Conservation (phyloP, 352 stramenopile genomes). For the Pythium rhizo-oryzae region DNA sequence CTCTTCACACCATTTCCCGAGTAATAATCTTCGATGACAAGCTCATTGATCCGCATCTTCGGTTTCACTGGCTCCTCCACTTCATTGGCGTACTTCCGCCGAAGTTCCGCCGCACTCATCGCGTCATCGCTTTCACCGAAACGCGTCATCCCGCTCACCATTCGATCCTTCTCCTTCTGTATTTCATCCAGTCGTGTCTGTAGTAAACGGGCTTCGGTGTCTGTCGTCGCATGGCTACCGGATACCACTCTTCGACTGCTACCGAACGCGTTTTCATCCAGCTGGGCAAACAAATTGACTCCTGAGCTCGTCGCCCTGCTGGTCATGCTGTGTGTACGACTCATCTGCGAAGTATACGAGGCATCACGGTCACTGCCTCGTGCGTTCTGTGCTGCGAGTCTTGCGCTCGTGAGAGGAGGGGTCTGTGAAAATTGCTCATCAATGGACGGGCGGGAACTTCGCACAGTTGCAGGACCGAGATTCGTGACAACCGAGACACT, state of each 20-base stretch:
- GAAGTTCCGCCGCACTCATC: conserved; percentile 59
- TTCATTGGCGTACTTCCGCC: conserved; percentile 48
- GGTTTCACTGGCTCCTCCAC: conserved; percentile 36
- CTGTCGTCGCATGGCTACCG: conserved; percentile 57
- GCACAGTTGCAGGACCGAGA: conserved; percentile 27
- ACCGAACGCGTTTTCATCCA: conserved; percentile 83
- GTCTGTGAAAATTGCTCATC: conserved; percentile 23
- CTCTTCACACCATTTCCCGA: conserved; percentile 30
- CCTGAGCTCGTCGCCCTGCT: conserved; percentile 9
- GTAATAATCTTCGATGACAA: conserved; percentile 90
- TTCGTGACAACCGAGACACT: conserved; percentile 82
- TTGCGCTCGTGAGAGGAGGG: conserved; percentile 15
- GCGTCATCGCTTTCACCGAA: conserved; percentile 44
- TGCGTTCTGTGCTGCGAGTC: conserved; percentile 12
- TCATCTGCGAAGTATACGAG: conserved; percentile 1
- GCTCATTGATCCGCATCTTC: conserved; percentile 76
- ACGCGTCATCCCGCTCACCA: conserved; percentile 36
- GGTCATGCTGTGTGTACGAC: conserved; percentile 3
- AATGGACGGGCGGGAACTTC: conserved; percentile 18
- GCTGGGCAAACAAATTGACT: conserved; percentile 70
- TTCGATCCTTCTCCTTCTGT: conserved; percentile 75
- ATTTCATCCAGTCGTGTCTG: conserved; percentile 75
- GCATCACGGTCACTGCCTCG: conserved; percentile 7
- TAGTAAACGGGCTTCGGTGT: conserved; percentile 83
- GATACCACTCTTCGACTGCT: conserved; percentile 68